Percentiles rank a stretch among this genome's conserved stretches.
Conservation (phyloP, 108 stramenopile species). For the Cyclotella atomus region DNA sequence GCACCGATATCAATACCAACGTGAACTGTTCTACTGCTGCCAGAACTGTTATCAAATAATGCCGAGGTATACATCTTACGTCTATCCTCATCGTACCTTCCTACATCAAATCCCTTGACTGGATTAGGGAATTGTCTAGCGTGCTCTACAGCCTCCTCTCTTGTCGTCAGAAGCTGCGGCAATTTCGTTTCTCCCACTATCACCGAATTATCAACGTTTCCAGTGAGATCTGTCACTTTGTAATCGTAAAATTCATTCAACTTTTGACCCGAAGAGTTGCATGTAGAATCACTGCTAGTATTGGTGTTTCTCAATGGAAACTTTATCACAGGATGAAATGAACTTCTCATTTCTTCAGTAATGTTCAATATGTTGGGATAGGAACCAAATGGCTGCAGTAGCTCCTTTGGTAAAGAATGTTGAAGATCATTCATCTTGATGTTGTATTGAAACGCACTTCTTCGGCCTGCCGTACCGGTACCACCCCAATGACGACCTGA, state of each 20-base stretch:
- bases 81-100: constrained; percentile 84
- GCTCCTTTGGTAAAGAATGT: constrained; percentile 22
- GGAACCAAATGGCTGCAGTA: constrained; percentile 53
- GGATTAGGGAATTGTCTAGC: constrained; percentile 24
- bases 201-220: constrained; percentile 13
- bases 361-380: constrained; percentile 75
- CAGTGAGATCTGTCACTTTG: constrained; percentile 27
- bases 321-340: constrained; percentile 72
- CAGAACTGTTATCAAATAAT: constrained; percentile 55
- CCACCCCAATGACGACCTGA: neutral
- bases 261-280: neutral
- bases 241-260: constrained; percentile 43
- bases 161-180: constrained; percentile 29
- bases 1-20: constrained; percentile 82
- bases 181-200: constrained; percentile 18
- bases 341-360: constrained; percentile 51
- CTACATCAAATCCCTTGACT: constrained; percentile 42
- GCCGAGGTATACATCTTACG: constrained; percentile 65
- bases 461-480: neutral
- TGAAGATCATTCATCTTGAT: neutral
- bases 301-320: constrained; percentile 39
- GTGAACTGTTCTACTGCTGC: constrained; percentile 66
- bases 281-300: neutral
- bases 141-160: constrained; percentile 34
- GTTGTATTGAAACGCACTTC: neutral